These are phyloP conservation scores for Pseudocercospora vitis DNA, from an alignment of 2,329 filamentous ascomycete genomes.

Conservation along the genomic window DNA sequence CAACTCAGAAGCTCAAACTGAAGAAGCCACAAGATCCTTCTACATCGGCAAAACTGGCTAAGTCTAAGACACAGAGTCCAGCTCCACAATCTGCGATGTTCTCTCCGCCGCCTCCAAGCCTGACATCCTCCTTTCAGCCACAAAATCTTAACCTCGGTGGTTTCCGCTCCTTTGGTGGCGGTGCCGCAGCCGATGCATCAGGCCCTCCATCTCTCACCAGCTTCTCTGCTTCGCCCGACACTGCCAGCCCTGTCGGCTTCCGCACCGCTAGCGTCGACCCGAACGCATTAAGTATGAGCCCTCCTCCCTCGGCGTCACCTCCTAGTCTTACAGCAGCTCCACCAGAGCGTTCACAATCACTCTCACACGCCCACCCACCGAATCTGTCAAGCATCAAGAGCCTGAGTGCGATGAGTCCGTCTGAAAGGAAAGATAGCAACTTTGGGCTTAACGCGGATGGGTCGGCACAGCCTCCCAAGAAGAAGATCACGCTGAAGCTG, in stretches of 20 bases:
- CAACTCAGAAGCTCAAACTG: constrained; percentile 14
- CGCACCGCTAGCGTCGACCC: constrained; percentile 15
- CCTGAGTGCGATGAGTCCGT: constrained; percentile 11
- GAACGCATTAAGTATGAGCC: constrained; percentile 12
- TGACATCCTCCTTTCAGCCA: constrained; percentile 19
- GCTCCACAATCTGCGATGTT: constrained; percentile 9
- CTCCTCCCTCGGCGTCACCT: constrained; percentile 15
- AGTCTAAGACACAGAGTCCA: constrained; percentile 9
- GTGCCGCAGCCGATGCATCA: constrained; percentile 3
- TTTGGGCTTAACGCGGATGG: not conserved
- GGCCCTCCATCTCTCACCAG: constrained; percentile 9
- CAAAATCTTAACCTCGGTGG: constrained; percentile 31
- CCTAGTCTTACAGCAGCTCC: constrained; percentile 1
- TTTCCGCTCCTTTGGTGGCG: constrained; percentile 30
- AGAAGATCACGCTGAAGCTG: constrained; percentile 32
- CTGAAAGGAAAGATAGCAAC: constrained; percentile 11
- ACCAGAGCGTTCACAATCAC: not conserved
- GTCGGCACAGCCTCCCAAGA: constrained; percentile 24
- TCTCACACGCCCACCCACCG: constrained; percentile 16
- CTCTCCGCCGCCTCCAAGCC: constrained; percentile 19
- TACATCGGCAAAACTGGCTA: constrained; percentile 1
- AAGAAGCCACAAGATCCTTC: constrained; percentile 12
- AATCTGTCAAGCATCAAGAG: constrained; percentile 21
- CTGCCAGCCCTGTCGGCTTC: constrained; percentile 11
- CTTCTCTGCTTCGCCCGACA: constrained; percentile 13